Base-by-base conservation (phyloP, 225 moss, liverwort and hornwort genomes). In the Pseudoscleropodium purum region DNA sequence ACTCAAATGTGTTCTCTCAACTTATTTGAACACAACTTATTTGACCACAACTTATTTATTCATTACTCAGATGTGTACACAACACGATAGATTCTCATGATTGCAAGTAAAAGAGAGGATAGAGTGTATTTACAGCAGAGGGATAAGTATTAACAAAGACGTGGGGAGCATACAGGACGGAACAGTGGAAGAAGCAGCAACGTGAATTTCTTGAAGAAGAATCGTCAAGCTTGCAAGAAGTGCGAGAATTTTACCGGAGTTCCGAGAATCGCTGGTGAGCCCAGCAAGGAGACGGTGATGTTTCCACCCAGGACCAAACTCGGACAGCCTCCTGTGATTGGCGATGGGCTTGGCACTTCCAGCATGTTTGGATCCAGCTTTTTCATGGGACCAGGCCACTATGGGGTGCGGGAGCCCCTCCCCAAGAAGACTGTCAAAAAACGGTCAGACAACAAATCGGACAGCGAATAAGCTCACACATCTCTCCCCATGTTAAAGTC, bases 321-420 rank as follows among this genome's bases (percentile, higher is more conserved):
- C 59, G 91, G 91, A 70, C 87, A 43, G 65, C 70, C 90, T 85
- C 93, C 89, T 45, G 82, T 85, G 87, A 92, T 93, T 47, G 92
- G 93, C n/a, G 93, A 93, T 61, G 90, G 79, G 25, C 62, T 90
- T 26, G 92, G 93, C 60, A 92, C 92, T 77, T 70, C 89, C 82
- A 92, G 93, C 85, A 92, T 82, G 85, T 89, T 89, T 61, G 93
- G 93, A 24, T 93, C 93, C 64, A 93, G 93, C 90, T 93, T 90
- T 77, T 93, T 93, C 89, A 92, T 93, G 92, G 89, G 85, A 82
- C 76, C 91, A 41, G 85, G 92, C 51, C 93, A 93, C 83, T 72
- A 92, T 47, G 93, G 93, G 19, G 87, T 90, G 31, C 81, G 93
- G 60, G 89, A 93, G 90, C 86, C 93, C 3, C 17, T 84, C 64